Conservation (phyloP, 2,329 filamentous ascomycete genomes). For the Verticillium nonalfalfae region DNA sequence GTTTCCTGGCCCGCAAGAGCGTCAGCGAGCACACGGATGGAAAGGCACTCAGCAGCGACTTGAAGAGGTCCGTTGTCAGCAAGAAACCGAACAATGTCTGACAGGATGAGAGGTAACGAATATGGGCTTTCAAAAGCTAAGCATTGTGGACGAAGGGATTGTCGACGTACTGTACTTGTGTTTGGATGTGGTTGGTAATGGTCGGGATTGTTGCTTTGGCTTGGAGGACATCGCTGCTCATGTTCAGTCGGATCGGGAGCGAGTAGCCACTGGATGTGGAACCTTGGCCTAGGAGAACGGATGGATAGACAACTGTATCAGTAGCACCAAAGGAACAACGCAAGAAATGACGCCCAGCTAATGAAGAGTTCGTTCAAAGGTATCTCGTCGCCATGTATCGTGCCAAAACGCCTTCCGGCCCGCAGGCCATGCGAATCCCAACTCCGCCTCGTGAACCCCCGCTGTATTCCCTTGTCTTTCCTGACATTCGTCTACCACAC, state of each 20-base stretch:
- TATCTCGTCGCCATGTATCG: neutral
- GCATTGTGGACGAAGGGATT: neutral
- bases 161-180: too few species aligned
- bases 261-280: neutral
- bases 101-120: too few species aligned
- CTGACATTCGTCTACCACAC: neutral
- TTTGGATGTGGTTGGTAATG: too few species aligned
- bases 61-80: conserved; percentile 3
- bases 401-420: neutral
- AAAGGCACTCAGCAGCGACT: conserved; percentile 1
- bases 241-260: neutral
- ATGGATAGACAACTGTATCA: neutral
- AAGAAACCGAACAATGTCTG: neutral
- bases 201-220: neutral
- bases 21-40: neutral
- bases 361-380: neutral
- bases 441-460: neutral
- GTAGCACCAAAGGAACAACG: neutral
- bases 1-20: conserved; percentile 7
- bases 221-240: neutral
- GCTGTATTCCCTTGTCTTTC: neutral
- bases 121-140: neutral
- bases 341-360: neutral
- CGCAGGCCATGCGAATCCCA: neutral
- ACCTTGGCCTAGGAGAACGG: neutral